Conservation (phyloP, 2,329 filamentous ascomycete species). For the Colletotrichum gigasporum region DNA sequence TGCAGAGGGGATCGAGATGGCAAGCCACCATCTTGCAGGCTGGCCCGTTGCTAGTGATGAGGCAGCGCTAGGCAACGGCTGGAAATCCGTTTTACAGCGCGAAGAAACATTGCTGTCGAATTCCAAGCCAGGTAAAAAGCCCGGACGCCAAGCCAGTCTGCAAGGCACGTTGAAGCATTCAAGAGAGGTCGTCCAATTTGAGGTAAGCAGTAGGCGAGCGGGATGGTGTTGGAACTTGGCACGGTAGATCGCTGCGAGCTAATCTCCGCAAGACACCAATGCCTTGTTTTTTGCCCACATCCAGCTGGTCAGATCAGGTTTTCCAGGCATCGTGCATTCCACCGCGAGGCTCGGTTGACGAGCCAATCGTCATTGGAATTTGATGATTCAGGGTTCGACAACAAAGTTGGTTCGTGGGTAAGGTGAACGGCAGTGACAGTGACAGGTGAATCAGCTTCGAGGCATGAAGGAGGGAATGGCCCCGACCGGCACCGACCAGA, state of each 20-base stretch:
- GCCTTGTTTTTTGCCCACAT: slow-evolving; percentile 14
- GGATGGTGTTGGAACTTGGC: slow-evolving; percentile 11
- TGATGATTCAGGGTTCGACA: slow-evolving; percentile 4
- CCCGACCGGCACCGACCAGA: background rate
- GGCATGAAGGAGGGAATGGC: background rate
- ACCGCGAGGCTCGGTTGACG: background rate
- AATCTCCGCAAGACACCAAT: slow-evolving; percentile 10
- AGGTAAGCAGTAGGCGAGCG: background rate
- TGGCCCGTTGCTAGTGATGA: no score
- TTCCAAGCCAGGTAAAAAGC: no score
- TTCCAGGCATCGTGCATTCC: background rate
- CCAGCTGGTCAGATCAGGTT: background rate
- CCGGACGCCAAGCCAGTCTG: background rate
- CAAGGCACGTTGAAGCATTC: background rate
- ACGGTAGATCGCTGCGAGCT: slow-evolving; percentile 21
- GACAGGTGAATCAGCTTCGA: background rate
- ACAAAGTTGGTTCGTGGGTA: slow-evolving; percentile 14
- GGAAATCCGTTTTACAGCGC: no score
- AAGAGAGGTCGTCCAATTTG: slow-evolving; percentile 16
- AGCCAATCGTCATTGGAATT: slow-evolving; percentile 15
- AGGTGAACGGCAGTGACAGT: slow-evolving; percentile 12
- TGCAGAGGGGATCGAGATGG: no score
- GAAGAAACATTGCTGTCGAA: no score
- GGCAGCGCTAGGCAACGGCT: no score
- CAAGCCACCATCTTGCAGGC: no score